Evolutionary conservation across 2,329 filamentous ascomycete species (phyloP).

Genomic region (Penicillium sp.): DNA sequence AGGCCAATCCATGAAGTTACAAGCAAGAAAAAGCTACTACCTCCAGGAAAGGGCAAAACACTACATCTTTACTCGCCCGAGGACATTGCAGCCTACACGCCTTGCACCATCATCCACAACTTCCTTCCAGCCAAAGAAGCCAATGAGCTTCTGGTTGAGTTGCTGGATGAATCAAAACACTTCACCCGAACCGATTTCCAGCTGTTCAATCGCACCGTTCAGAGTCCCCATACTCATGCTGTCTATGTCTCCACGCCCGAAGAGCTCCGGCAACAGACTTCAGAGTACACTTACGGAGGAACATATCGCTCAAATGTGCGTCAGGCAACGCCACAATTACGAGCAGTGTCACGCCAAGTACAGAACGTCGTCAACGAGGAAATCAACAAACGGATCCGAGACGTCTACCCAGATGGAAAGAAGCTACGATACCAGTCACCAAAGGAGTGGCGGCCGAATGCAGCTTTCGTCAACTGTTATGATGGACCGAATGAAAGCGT

Average conservation of each 20-base stretch:
- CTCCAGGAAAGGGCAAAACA: conserved; percentile 75
- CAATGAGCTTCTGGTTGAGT: conserved; percentile 67
- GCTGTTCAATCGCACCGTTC: conserved; percentile 81
- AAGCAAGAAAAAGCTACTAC: conserved; percentile 4
- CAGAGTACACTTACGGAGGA: conserved; percentile 84
- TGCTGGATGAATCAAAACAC: conserved; percentile 67
- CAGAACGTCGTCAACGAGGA: conserved; percentile 72
- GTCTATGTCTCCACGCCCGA: conserved; percentile 76
- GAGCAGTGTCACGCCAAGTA: conserved; percentile 65
- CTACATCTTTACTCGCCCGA: conserved; percentile 76
- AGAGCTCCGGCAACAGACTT: conserved; percentile 66
- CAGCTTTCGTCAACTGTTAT: conserved; percentile 94
- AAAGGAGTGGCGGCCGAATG: conserved; percentile 73
- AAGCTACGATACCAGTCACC: conserved; percentile 77
- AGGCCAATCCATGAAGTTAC: conserved; percentile 18
- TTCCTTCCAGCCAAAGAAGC: conserved; percentile 72
- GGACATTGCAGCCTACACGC: conserved; percentile 77
- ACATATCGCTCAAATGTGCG: conserved; percentile 70
- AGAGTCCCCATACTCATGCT: conserved; percentile 76
- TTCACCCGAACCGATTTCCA: conserved; percentile 74
- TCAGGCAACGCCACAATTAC: conserved; percentile 69
- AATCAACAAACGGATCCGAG: conserved; percentile 65
- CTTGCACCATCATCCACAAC: conserved; percentile 88
- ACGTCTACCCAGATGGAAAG: conserved; percentile 62
- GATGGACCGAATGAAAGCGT: conserved; percentile 75